Conservation (phyloP, 2,329 filamentous ascomycete genomes). For the Verticillium tricorpus region DNA sequence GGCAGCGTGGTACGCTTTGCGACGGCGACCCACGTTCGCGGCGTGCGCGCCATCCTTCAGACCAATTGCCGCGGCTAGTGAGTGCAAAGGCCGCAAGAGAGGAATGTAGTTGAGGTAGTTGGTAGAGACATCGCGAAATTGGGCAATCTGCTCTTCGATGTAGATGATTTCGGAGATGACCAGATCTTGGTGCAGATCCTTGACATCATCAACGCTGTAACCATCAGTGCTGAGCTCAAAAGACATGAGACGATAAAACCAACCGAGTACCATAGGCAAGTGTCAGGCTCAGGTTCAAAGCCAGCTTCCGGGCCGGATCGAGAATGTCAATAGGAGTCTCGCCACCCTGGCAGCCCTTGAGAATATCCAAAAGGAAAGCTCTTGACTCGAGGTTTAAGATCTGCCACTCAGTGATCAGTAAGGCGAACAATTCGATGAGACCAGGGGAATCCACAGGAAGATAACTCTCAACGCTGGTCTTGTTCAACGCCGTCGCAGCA, state of each 20-base stretch:
- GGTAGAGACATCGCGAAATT: conserved; percentile 14
- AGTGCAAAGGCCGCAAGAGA: conserved; percentile 11
- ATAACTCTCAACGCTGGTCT: conserved; percentile 60
- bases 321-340: conserved; percentile 54
- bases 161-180: conserved; percentile 16
- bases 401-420: background rate
- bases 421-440: too few species aligned
- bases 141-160: conserved; percentile 17
- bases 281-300: conserved; percentile 59
- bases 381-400: conserved; percentile 46
- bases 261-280: conserved; percentile 60
- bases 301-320: conserved; percentile 58
- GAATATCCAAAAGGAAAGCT: conserved; percentile 53
- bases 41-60: conserved; percentile 1
- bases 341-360: conserved; percentile 51
- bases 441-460: conserved; percentile 37
- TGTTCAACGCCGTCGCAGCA: conserved; percentile 61
- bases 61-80: conserved; percentile 8
- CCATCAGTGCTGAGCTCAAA: background rate
- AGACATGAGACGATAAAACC: background rate
- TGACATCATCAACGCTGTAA: background rate
- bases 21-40: conserved; percentile 12
- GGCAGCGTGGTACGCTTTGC: conserved; percentile 14
- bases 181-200: conserved; percentile 5
- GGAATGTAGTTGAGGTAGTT: conserved; percentile 19